Evolutionary conservation across 805 yeast genomes (phyloP).

Genomic region (Starmerella bombi): DNA sequence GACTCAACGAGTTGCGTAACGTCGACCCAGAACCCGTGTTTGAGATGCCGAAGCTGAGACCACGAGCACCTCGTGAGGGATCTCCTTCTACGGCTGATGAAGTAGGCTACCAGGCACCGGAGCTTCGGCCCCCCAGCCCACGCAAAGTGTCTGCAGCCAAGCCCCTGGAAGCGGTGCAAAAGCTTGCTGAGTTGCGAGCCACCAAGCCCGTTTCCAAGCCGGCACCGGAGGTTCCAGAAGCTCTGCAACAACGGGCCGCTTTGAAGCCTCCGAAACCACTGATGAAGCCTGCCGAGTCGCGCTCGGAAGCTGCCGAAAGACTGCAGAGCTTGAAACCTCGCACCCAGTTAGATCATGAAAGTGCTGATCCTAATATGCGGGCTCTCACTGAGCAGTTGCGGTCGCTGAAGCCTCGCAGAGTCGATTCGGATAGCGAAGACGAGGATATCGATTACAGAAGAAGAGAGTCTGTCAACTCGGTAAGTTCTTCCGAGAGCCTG

Average conservation of each 20-base stretch:
- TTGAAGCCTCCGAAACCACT: slow-evolving; percentile 12
- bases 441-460: background rate
- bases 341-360: slow-evolving; percentile 4
- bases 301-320: slow-evolving; percentile 5
- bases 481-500: slow-evolving; percentile 12
- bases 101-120: slow-evolving; percentile 2
- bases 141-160: slow-evolving; percentile 11
- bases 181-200: slow-evolving; percentile 16
- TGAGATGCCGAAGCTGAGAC: slow-evolving; percentile 10
- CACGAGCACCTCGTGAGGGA: slow-evolving; percentile 1
- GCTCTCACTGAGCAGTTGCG: slow-evolving; percentile 17
- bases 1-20: background rate
- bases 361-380: slow-evolving; percentile 7
- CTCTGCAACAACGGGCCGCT: slow-evolving; percentile 9
- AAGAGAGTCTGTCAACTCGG: background rate
- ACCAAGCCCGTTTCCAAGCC: slow-evolving; percentile 15
- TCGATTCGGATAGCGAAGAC: background rate
- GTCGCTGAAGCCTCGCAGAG: slow-evolving; percentile 14
- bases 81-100: slow-evolving; percentile 1
- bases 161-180: slow-evolving; percentile 14
- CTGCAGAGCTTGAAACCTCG: slow-evolving; percentile 6
- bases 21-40: slow-evolving; percentile 4
- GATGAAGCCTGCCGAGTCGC: background rate
- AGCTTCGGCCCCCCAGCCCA: slow-evolving; percentile 12
- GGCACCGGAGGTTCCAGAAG: slow-evolving; percentile 14